Percentiles rank a stretch among this genome's conserved stretches.
phyloP scores from a whole-genome alignment of 1,284 basidiomycete genomes.

The Trametes versicolor region DNA sequence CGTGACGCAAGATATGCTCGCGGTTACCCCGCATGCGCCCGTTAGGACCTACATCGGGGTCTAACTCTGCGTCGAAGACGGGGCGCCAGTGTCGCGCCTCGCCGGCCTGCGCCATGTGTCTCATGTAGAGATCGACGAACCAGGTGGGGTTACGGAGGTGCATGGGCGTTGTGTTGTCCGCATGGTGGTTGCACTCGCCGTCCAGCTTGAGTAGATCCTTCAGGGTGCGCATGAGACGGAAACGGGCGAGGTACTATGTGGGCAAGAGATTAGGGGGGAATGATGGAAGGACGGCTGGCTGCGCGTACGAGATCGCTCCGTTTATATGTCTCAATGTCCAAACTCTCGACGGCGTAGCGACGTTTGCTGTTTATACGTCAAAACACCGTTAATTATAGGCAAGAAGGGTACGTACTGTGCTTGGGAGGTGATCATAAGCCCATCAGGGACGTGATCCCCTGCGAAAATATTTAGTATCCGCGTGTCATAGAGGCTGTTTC shows the following conservation, averaged over 20 bases:
- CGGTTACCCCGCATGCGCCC: conserved; percentile 28
- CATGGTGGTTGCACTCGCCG: conserved; percentile 27
- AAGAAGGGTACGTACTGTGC: conserved; percentile 23
- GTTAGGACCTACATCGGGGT: conserved; percentile 48
- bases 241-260: conserved; percentile 51
- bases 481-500: not conserved
- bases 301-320: conserved; percentile 50
- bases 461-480: not conserved
- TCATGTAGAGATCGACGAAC: conserved; percentile 52
- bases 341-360: conserved; percentile 51
- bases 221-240: conserved; percentile 37
- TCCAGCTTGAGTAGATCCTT: conserved; percentile 46
- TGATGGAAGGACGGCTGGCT: not conserved
- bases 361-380: conserved; percentile 43
- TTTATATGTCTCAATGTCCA: conserved; percentile 54
- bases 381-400: too few species aligned
- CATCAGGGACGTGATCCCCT: conserved; percentile 32
- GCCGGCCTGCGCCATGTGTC: conserved; percentile 39
- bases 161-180: conserved; percentile 36
- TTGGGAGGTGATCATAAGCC: conserved; percentile 33
- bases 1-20: conserved; percentile 46
- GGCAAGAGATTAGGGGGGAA: not conserved
- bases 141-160: conserved; percentile 57
- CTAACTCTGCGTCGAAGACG: conserved; percentile 40
- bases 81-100: conserved; percentile 47